Conservation (phyloP, 352 stramenopile genomes). For the Globisporangium alternatum region DNA sequence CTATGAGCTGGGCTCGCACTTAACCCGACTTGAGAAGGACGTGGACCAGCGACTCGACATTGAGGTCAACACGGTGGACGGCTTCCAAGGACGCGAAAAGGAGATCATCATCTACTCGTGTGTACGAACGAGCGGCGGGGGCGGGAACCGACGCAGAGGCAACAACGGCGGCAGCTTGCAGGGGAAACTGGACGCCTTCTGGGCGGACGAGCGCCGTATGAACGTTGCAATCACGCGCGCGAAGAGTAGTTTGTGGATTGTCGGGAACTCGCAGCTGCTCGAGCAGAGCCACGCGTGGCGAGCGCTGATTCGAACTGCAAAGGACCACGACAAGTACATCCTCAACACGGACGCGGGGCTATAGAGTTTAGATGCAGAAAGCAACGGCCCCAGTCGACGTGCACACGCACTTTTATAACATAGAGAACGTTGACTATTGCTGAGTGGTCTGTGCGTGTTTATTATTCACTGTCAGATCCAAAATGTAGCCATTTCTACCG, state of each 20-base stretch:
- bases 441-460: too few species aligned
- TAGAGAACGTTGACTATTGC: too few species aligned
- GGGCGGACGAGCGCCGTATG: conserved; percentile 96
- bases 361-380: conserved; percentile 11
- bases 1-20: conserved; percentile 82
- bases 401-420: too few species aligned
- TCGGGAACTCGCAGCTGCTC: conserved; percentile 72
- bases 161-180: conserved; percentile 16
- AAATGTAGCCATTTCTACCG: conserved; percentile 1
- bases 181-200: conserved; percentile 80
- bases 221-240: conserved; percentile 98
- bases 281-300: conserved; percentile 66
- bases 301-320: conserved; percentile 63
- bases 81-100: conserved; percentile 97
- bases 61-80: conserved; percentile 96
- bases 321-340: conserved; percentile 49
- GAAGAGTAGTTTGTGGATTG: conserved; percentile 92
- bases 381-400: neutral
- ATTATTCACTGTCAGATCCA: neutral
- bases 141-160: conserved; percentile 29
- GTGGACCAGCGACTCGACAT: conserved; percentile 46
- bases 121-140: conserved; percentile 91
- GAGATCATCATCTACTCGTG: conserved; percentile 98
- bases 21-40: conserved; percentile 61
- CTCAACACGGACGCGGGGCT: conserved; percentile 23